phyloP scores from a whole-genome alignment of 2,329 filamentous ascomycete species.

The Fusarium coffeatum region DNA sequence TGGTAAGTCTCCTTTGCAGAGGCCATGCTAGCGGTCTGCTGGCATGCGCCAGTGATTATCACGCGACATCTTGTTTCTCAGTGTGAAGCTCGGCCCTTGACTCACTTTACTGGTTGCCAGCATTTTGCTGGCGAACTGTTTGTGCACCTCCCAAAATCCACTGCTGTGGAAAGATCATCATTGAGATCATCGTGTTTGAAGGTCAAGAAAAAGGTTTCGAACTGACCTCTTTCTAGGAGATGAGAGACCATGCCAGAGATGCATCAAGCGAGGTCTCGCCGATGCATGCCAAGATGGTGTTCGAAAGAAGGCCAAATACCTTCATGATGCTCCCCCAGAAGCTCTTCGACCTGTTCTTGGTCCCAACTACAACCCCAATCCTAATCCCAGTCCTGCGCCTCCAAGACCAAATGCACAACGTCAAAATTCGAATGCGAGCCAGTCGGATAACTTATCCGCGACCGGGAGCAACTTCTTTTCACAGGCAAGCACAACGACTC shows the following conservation, averaged over 20 bases:
- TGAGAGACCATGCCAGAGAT: constrained; percentile 91
- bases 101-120: constrained; percentile 3
- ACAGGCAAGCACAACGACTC: constrained; percentile 59
- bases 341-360: constrained; percentile 88
- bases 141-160: neutral
- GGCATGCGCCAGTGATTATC: constrained; percentile 9
- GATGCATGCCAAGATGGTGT: constrained; percentile 96
- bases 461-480: constrained; percentile 61
- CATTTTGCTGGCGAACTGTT: constrained; percentile 7
- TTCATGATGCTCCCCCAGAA: constrained; percentile 93
- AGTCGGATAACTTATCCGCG: constrained; percentile 60
- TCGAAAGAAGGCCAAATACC: constrained; percentile 98
- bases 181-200: constrained; percentile 11
- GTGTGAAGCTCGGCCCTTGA: constrained; percentile 29
- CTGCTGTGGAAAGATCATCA: neutral
- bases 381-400: constrained; percentile 59
- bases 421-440: constrained; percentile 61
- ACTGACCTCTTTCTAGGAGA: constrained; percentile 72
- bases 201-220: constrained; percentile 9
- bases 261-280: constrained; percentile 91
- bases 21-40: constrained; percentile 2
- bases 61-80: constrained; percentile 6
- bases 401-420: constrained; percentile 60
- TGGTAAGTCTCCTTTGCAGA: constrained; percentile 73
- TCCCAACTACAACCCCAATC: constrained; percentile 72